Evolutionary conservation across 192 early-diverging fungal species (phyloP), one percentile per base, ranked within the genome.

Genomic region (Paraglomus occultum): DNA sequence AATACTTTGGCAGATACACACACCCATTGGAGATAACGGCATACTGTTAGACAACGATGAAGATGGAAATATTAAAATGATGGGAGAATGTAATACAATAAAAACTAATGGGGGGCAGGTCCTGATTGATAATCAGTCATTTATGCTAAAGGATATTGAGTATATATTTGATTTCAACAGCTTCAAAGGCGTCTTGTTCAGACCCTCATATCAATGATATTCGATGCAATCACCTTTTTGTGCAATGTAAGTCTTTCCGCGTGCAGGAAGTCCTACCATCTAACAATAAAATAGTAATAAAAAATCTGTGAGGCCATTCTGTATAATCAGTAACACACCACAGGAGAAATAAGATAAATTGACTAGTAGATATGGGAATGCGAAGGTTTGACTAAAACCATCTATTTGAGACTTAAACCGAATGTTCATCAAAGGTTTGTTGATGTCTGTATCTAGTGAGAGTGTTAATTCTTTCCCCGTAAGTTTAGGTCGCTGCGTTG

Each of bases 231-330:
- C 85, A 92, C 90, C 89, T 90, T 91, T 91, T 68, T 91, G 87
- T 14, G 94, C 90, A 52, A 95, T 95, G 75, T 96, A 97, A 8
- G 97, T 99, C 80, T 99, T 99, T 51, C 97, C 97, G 31, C 95
- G 82, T 38, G 95, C 95, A 22, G 93, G 92, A 65, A 94, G 77
- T 38, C 92, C 93, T 18, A 96, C 93, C 91, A 93, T 96, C 85
- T 92, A 83, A 17, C 14, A 54, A 50, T 31, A 3, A 31, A 31
- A 31, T 31, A 31, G 31, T 31, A 31, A 31, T 31, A 31, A 31
- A 31, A n/a, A 3, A 31, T 31, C 31, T 31, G 31, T 31, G 31
- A 31, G 31, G 31, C 31, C 3, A 31, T 3, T 31, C 31, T 3
- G 31, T 31, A 31, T 31, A 31, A 31, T 31, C 31, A 31, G 31